Conservation (phyloP, 163 green algal species). For the Coccomyxa subellipsoidea region DNA sequence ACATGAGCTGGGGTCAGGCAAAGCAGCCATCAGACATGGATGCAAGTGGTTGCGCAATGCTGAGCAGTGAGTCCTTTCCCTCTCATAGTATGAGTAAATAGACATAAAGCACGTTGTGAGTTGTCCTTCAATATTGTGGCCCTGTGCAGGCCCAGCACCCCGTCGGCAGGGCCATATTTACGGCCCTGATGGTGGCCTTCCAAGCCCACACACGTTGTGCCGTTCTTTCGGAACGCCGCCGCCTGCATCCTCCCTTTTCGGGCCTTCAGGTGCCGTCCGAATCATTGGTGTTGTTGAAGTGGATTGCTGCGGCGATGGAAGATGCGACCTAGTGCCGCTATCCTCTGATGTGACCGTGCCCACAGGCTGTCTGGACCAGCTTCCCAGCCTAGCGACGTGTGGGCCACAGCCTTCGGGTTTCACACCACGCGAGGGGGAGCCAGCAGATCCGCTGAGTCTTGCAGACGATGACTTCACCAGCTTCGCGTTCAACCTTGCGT, state of each 20-base stretch:
- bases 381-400: background rate
- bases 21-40: background rate
- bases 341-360: too few relatives aligned
- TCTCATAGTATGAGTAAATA: too few relatives aligned
- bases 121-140: too few relatives aligned
- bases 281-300: background rate
- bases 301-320: background rate
- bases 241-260: background rate
- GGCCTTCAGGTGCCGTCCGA: background rate
- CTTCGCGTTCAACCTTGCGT: constrained; percentile 1
- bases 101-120: too few relatives aligned
- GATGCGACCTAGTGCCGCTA: background rate
- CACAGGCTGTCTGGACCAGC: background rate
- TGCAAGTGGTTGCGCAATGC: background rate
- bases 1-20: background rate
- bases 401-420: constrained; percentile 1
- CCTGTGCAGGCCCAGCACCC: background rate
- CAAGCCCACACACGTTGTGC: constrained; percentile 1
- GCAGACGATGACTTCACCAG: background rate
- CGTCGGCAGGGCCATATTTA: background rate
- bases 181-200: constrained; percentile 1
- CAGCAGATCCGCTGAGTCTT: background rate
- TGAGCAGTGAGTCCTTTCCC: background rate
- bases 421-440: background rate
- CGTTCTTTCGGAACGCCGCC: background rate